phyloP scores from a whole-genome alignment of 2,329 filamentous ascomycete genomes.

The Sclerotinia nivalis region DNA sequence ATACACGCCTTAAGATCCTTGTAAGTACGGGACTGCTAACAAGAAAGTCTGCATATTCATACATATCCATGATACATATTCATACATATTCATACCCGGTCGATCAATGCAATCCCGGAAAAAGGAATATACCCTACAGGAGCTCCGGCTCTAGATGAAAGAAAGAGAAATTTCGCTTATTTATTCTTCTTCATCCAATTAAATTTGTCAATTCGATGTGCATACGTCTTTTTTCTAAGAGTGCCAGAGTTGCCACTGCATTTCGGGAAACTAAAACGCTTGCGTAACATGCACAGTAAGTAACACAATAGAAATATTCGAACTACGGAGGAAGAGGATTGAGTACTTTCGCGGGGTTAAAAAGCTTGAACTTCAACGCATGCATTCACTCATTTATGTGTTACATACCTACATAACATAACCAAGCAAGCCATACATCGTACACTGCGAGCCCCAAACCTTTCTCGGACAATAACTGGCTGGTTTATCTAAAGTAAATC shows the following conservation, averaged over 20 bases:
- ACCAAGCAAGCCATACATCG: too few species aligned
- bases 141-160: neutral
- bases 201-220: neutral
- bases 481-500: too few species aligned
- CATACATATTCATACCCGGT: neutral
- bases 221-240: neutral
- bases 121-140: neutral
- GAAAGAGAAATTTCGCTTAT: neutral
- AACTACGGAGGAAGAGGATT: neutral
- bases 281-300: too few species aligned
- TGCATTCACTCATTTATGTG: too few species aligned
- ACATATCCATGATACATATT: too few species aligned
- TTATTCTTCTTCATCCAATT: neutral
- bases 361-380: too few species aligned
- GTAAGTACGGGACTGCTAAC: slow-evolving; percentile 6
- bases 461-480: neutral
- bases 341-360: slow-evolving; percentile 5
- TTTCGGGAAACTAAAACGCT: neutral
- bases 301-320: too few species aligned
- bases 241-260: neutral
- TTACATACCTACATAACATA: neutral
- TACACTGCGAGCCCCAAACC: too few species aligned
- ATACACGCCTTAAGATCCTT: neutral
- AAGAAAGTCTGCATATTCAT: neutral
- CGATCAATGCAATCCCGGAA: neutral